Conservation (phyloP, 2,329 filamentous ascomycete genomes). For the Curvularia verruculosa region DNA sequence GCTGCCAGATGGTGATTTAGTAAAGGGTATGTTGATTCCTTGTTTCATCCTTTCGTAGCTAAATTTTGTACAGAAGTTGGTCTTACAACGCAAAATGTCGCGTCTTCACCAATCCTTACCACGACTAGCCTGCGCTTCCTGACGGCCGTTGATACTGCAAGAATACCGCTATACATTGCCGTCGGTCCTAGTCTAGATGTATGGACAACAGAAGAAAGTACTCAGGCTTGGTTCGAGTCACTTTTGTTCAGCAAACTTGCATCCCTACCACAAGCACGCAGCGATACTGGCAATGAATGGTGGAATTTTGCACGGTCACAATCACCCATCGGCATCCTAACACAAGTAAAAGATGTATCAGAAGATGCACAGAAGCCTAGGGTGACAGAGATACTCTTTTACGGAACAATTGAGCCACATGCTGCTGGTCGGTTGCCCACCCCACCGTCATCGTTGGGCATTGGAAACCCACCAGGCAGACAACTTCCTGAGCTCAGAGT, state of each 20-base stretch:
- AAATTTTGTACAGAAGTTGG: slow-evolving; percentile 33
- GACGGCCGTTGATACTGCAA: slow-evolving; percentile 48
- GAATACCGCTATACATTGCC: slow-evolving; percentile 51
- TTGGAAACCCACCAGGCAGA: slow-evolving; percentile 12
- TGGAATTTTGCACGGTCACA: slow-evolving; percentile 47
- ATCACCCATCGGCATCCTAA: slow-evolving; percentile 50
- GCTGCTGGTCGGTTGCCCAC: slow-evolving; percentile 33
- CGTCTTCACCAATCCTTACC: slow-evolving; percentile 24
- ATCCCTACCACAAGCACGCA: background rate
- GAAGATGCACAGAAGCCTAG: slow-evolving; percentile 14
- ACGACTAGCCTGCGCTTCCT: slow-evolving; percentile 43
- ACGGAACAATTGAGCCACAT: slow-evolving; percentile 44
- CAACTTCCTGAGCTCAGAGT: slow-evolving; percentile 40
- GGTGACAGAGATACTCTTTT: slow-evolving; percentile 55
- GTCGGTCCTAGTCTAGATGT: slow-evolving; percentile 49
- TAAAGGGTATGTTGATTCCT: slow-evolving; percentile 28
- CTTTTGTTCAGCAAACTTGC: slow-evolving; percentile 37
- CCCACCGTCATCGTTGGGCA: slow-evolving; percentile 40
- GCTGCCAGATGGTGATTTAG: slow-evolving; percentile 31
- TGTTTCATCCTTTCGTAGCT: background rate
- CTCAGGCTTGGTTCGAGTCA: slow-evolving; percentile 51
- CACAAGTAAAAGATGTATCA: slow-evolving; percentile 30
- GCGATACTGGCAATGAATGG: slow-evolving; percentile 35
- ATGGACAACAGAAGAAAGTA: slow-evolving; percentile 41
- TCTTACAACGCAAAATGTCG: slow-evolving; percentile 31